These are phyloP conservation scores for Candolleomyces eurysporus DNA, from an alignment of 768 basidiomycete species.

Conservation along the genomic window DNA sequence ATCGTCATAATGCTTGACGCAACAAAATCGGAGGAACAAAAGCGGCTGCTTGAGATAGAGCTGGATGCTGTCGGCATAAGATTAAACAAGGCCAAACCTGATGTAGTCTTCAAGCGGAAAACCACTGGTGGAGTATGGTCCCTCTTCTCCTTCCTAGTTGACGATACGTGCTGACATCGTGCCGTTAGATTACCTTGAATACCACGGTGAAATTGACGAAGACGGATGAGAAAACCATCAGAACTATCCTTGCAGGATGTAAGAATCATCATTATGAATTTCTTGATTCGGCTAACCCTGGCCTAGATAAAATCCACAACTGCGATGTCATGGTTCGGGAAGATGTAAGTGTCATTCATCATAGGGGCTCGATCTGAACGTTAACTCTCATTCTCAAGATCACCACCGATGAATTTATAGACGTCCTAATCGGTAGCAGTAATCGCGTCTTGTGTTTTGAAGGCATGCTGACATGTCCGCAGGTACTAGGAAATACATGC, in stretches of 20 bases:
- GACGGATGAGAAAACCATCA: conserved; percentile 93
- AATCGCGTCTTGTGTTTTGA: not conserved
- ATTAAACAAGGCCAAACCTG: conserved; percentile 85
- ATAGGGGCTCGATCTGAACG: not conserved
- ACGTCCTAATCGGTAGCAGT: conserved; percentile 83
- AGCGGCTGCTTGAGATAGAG: conserved; percentile 83
- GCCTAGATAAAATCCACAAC: conserved; percentile 81
- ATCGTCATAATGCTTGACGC: conserved; percentile 93
- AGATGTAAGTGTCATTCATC: conserved; percentile 56
- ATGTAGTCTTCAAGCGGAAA: conserved; percentile 93
- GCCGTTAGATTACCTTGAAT: conserved; percentile 79
- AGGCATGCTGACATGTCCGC: not conserved
- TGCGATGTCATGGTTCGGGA: conserved; percentile 99
- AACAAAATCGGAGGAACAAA: conserved; percentile 91
- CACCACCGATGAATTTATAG: conserved; percentile 95
- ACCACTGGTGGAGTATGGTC: conserved; percentile 83
- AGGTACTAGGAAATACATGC: conserved; percentile 94
- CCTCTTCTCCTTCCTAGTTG: not conserved
- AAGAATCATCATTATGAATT: conserved; percentile 23
- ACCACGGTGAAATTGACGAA: conserved; percentile 90
- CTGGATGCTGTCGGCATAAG: conserved; percentile 96
- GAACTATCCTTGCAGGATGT: conserved; percentile 90
- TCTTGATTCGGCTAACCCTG: not conserved
- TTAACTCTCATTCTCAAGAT: conserved; percentile 50
- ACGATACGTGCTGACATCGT: conserved; percentile 5